phyloP scores from a whole-genome alignment of 2,329 filamentous ascomycete genomes.

The Xylogone sp. region DNA sequence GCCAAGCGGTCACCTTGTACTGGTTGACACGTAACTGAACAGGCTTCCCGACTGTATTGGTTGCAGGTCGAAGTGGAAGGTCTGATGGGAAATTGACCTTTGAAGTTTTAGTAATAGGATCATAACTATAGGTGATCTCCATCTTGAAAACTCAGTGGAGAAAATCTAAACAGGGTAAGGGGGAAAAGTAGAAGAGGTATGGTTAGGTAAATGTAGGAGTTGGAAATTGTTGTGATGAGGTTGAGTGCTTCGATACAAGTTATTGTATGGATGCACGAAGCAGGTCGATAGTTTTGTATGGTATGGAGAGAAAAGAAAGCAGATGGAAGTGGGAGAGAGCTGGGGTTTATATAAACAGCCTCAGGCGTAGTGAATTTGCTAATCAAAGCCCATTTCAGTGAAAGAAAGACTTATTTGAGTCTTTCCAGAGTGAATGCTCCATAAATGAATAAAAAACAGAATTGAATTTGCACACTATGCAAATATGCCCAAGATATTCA shows the following conservation, averaged over 20 bases:
- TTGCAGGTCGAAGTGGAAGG: constrained; percentile 44
- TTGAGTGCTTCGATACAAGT: no score
- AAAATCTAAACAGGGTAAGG: constrained; percentile 4
- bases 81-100: constrained; percentile 19
- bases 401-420: neutral
- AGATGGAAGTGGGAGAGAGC: constrained; percentile 1
- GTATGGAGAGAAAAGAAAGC: constrained; percentile 9
- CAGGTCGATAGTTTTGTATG: neutral
- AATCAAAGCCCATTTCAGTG: no score
- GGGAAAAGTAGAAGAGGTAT: constrained; percentile 2
- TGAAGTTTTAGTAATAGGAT: constrained; percentile 22
- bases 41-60: constrained; percentile 54
- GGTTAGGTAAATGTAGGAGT: neutral
- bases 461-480: no score
- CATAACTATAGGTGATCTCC: constrained; percentile 13
- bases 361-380: neutral
- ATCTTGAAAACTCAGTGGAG: constrained; percentile 18
- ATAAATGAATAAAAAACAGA: neutral
- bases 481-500: no score
- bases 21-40: constrained; percentile 65
- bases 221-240: neutral
- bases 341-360: neutral
- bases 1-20: constrained; percentile 62
- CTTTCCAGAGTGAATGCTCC: neutral
- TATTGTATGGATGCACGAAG: neutral